A percentile compares a stretch with the other conserved stretches of the same genome.
phyloP scores from a whole-genome alignment of 1,284 basidiomycete species.

The Boletus sp. region DNA sequence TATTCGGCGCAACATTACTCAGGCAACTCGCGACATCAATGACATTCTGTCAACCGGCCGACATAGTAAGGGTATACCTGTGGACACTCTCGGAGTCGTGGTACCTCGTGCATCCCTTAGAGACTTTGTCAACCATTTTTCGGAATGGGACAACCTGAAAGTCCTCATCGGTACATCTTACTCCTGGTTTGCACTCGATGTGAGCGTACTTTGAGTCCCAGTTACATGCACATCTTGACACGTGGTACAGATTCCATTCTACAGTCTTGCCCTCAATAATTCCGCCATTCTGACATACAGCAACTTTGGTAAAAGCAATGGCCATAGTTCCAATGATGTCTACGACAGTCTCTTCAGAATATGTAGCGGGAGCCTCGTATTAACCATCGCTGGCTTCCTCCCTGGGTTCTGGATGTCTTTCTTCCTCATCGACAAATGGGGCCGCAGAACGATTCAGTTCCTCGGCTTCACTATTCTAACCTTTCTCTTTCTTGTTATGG shows the following conservation, averaged over 20 bases:
- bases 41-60: conserved; percentile 47
- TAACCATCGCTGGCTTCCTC: conserved; percentile 53
- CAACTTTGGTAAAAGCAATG: conserved; percentile 33
- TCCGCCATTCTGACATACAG: conserved; percentile 45
- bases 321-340: conserved; percentile 23
- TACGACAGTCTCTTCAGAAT: conserved; percentile 39
- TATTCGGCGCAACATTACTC: conserved; percentile 63
- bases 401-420: conserved; percentile 57
- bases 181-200: conserved; percentile 70
- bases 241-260: conserved; percentile 56
- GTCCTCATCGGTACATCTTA: conserved; percentile 52
- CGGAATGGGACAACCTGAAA: conserved; percentile 48
- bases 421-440: conserved; percentile 53
- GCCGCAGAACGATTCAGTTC: conserved; percentile 57
- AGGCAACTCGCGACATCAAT: conserved; percentile 55
- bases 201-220: conserved; percentile 18
- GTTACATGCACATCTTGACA: conserved; percentile 6
- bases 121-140: conserved; percentile 55
- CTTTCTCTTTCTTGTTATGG: conserved; percentile 54
- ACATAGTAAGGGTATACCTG: conserved; percentile 39
- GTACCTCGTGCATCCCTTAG: conserved; percentile 50
- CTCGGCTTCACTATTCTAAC: conserved; percentile 64
- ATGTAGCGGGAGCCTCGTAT: conserved; percentile 47
- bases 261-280: conserved; percentile 64
- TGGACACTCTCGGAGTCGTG: conserved; percentile 42